phyloP scores from a whole-genome alignment of 2,329 filamentous ascomycete genomes.

The Madurella fahalii region DNA sequence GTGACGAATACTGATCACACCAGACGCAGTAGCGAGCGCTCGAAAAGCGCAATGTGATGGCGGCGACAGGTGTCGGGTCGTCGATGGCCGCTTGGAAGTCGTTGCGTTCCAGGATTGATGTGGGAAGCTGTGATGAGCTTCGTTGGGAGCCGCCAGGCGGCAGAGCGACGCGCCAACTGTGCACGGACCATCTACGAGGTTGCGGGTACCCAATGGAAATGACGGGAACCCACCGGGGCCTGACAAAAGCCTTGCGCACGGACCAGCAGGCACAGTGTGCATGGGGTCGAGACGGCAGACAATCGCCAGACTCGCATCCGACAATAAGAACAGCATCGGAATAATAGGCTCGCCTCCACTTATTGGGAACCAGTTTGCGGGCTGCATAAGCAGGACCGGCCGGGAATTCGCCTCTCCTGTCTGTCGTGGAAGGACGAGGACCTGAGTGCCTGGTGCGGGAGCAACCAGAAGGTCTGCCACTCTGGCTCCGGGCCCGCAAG shows the following conservation, averaged over 20 bases:
- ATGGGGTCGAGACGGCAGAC: too few species aligned
- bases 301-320: background rate
- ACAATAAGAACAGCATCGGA: background rate
- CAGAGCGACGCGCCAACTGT: slow-evolving; percentile 21
- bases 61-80: background rate
- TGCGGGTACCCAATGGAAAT: too few species aligned
- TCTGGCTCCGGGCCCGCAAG: background rate
- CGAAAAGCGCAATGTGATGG: background rate
- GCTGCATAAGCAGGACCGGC: background rate
- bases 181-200: slow-evolving; percentile 11
- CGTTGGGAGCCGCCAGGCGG: slow-evolving; percentile 21
- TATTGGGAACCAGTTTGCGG: background rate
- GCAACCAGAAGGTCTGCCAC: background rate
- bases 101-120: slow-evolving; percentile 11
- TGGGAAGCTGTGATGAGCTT: slow-evolving; percentile 7
- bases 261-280: background rate
- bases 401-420: background rate
- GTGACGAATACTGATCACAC: background rate
- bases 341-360: background rate
- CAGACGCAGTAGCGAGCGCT: background rate
- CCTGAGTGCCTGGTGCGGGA: background rate
- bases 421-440: background rate
- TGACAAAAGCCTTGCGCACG: background rate
- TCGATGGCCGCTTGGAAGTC: background rate
- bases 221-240: background rate